These are phyloP conservation scores for Telfairia occidentalis DNA, from an alignment of 331 rosid species.

Conservation along the genomic window DNA sequence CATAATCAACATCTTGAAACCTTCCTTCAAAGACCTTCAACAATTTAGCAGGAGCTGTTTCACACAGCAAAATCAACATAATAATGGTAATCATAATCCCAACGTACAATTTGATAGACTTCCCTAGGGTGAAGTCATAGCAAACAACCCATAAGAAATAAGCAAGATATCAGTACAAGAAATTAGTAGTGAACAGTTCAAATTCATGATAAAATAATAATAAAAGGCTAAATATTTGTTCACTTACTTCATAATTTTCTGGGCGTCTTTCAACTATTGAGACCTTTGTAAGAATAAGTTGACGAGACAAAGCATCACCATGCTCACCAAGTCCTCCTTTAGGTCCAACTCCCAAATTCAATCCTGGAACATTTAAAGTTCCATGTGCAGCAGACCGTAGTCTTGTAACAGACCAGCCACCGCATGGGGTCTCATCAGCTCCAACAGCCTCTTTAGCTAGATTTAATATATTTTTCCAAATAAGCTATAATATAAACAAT, in stretches of 20 bases:
- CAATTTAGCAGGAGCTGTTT: background rate
- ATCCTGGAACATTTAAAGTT: constrained; percentile 81
- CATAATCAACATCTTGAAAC: background rate
- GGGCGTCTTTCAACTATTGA: constrained; percentile 99
- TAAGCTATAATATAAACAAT: constrained; percentile 5
- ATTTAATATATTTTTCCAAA: constrained; percentile 17
- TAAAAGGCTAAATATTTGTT: background rate
- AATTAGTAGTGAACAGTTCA: background rate
- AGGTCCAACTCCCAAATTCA: constrained; percentile 89
- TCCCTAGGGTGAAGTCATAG: background rate
- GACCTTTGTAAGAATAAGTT: constrained; percentile 86
- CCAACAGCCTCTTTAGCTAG: constrained; percentile 97
- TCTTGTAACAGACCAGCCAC: constrained; percentile 98
- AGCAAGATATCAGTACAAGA: background rate
- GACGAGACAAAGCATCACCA: constrained; percentile 95
- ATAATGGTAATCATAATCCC: background rate
- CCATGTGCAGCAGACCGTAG: constrained; percentile 96
- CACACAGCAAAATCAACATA: background rate
- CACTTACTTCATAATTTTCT: constrained; percentile 96
- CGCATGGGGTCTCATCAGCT: constrained; percentile 90
- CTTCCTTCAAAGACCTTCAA: background rate
- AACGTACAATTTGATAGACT: background rate
- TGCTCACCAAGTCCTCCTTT: constrained; percentile 99
- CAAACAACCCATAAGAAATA: background rate
- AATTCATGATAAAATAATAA: constrained; percentile 10